Percentiles rank a stretch among this genome's conserved stretches.
Conservation (phyloP, 176 grass and related monocot species). For the Triticum turgidum region DNA sequence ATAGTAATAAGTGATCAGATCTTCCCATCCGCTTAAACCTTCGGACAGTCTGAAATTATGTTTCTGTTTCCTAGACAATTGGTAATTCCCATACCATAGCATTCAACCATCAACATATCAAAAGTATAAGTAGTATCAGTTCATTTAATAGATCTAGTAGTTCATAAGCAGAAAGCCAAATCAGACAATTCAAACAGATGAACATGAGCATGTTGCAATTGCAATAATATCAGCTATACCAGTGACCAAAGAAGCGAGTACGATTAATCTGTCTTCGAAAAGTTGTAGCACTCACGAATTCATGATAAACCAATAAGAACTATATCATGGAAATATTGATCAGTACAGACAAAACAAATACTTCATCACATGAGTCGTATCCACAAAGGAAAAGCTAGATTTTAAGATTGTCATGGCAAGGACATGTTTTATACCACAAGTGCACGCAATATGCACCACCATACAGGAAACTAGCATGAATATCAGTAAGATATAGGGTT, state of each 20-base stretch:
- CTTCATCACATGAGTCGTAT: not conserved
- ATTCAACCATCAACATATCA: not conserved
- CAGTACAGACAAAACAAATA: not conserved
- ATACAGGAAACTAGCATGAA: slow-evolving; percentile 29
- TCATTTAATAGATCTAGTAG: not conserved
- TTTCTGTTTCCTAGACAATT: not conserved
- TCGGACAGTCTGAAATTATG: not conserved
- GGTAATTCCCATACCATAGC: not conserved
- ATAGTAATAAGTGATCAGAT: not conserved
- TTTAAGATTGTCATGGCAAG: not conserved
- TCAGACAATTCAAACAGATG: not conserved
- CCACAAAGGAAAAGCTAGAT: not conserved
- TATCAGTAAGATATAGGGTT: slow-evolving; percentile 1
- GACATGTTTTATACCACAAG: not conserved
- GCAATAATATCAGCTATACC: not conserved
- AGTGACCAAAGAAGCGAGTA: not conserved
- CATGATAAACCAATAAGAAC: not conserved
- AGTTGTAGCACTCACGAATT: not conserved
- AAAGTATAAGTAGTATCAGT: not conserved
- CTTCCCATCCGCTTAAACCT: not conserved
- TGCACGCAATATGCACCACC: not conserved
- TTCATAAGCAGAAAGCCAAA: not conserved
- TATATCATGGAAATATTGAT: not conserved
- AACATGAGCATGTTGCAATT: not conserved
- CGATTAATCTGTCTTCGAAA: not conserved